Evolutionary conservation across 495 filamentous ascomycete species (phyloP), one percentile per base, ranked within the genome.

Genomic region (Paragyromitra xinjiangensis): DNA sequence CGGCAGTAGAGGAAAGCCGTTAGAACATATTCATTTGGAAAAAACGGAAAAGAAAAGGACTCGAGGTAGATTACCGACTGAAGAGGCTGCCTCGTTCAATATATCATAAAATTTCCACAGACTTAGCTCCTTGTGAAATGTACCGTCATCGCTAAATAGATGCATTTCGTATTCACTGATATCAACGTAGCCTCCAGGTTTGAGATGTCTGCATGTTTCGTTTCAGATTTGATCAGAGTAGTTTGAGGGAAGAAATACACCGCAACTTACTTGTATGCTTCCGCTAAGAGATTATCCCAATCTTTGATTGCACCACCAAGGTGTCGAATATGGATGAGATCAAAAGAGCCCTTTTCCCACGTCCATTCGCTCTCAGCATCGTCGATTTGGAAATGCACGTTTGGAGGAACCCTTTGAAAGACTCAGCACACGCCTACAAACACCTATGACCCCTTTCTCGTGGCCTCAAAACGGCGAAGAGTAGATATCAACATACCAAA

Each of bases 321-420:
- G 70, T 88, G 86, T 22, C 88, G 84, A 63, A 84, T 85, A 80
- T 90, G 89, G 66, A 91, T 86, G 65, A 89, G 89, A 82, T 91
- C 89, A 64, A 90, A 91, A 34, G 85, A 81, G 62, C 87, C 85
- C 44, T 83, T 82, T 1, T 86, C 84, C 65, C 86, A 87, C n/a
- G 87, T 83, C 89, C 89, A 91, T 11, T 84, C 83, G 24, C 82
- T 85, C 84, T 91, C 88, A 42, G 88, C 84, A 77, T 91, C 89
- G 75, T 91, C 89, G 19, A 91, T 86, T 84, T 89, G 87, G 70
- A 91, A 91, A 40, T 85, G 85, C 26, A 88, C 86, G 77, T 90
- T 91, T 14, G 89, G 87, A 24, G 88, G 88, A 11, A 89, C 86
- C 86, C 75, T 78, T 34, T 64, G 45, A 26, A 39, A 34, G 42